A percentile compares a stretch with the other conserved stretches of the same genome.
These are phyloP conservation scores for Leccinum aurantiacum DNA, from an alignment of 768 basidiomycete species.

Conservation along the genomic window DNA sequence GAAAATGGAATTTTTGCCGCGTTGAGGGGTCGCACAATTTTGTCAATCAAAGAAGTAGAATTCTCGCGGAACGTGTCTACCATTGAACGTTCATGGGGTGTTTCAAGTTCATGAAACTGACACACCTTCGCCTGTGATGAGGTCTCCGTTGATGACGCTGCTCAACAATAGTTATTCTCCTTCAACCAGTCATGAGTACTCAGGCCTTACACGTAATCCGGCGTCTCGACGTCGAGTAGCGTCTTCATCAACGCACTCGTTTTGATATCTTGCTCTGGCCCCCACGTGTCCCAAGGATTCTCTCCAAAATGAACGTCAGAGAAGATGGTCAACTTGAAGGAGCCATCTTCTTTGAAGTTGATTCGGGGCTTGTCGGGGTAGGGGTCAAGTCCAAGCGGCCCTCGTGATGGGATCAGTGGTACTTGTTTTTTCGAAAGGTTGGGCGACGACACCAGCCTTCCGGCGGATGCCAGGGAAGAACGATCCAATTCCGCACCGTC, in stretches of 20 bases:
- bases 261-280: slow-evolving; percentile 64
- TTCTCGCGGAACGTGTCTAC: slow-evolving; percentile 68
- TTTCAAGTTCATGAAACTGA: not conserved
- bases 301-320: slow-evolving; percentile 78
- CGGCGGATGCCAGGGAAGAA: not conserved
- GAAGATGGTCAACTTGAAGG: slow-evolving; percentile 72
- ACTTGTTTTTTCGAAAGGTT: not conserved
- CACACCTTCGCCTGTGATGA: slow-evolving; percentile 70
- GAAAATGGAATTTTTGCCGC: slow-evolving; percentile 60
- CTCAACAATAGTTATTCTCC: slow-evolving; percentile 1
- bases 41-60: slow-evolving; percentile 62
- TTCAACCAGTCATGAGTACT: not conserved
- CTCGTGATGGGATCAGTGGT: not conserved
- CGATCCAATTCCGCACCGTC: not conserved
- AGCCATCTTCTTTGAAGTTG: slow-evolving; percentile 55
- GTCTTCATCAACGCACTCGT: slow-evolving; percentile 58
- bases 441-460: not conserved
- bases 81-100: not conserved
- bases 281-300: slow-evolving; percentile 69
- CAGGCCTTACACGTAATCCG: slow-evolving; percentile 63
- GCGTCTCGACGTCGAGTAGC: slow-evolving; percentile 56
- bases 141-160: slow-evolving; percentile 71
- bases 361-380: slow-evolving; percentile 51
- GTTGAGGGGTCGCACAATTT: slow-evolving; percentile 62
- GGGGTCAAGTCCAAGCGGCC: slow-evolving; percentile 32